Evolutionary conservation across 1,139 yeast species (phyloP).

Genomic region (Spathaspora sp.): DNA sequence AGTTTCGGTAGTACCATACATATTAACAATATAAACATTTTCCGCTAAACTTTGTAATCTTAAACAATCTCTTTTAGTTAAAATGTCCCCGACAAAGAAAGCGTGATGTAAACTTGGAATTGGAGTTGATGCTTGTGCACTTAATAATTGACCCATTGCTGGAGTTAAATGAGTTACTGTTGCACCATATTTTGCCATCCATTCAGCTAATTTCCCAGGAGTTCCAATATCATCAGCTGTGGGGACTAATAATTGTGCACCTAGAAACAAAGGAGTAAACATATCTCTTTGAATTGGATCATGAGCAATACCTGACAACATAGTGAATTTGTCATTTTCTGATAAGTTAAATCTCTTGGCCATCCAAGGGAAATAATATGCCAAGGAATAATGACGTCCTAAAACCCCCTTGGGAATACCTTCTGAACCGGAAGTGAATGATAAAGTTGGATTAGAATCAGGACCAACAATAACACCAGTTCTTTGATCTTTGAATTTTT

Average conservation of each 20-base stretch:
- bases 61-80: conserved; percentile 94
- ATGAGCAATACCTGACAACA: conserved; percentile 98
- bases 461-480: conserved; percentile 97
- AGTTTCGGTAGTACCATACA: conserved; percentile 99
- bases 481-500: conserved; percentile 48
- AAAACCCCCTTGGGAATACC: conserved; percentile 98
- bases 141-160: conserved; percentile 96
- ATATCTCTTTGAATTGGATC: conserved; percentile 99
- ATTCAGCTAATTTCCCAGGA: conserved; percentile 93
- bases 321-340: conserved; percentile 84
- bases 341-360: conserved; percentile 75
- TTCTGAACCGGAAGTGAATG: conserved; percentile 98
- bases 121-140: conserved; percentile 93
- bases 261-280: conserved; percentile 95
- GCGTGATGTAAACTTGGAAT: conserved; percentile 91
- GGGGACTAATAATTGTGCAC: conserved; percentile 91
- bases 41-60: conserved; percentile 89
- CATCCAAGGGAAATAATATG: conserved; percentile 99
- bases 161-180: conserved; percentile 98
- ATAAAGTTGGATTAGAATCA: conserved; percentile 92
- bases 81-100: conserved; percentile 95
- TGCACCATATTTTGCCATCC: conserved; percentile 93
- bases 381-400: conserved; percentile 95
- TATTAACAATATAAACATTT: conserved; percentile 87
- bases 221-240: conserved; percentile 98